phyloP scores from a whole-genome alignment of 371 early-diverging fungal genomes.

The Haplosporangium sp. region DNA sequence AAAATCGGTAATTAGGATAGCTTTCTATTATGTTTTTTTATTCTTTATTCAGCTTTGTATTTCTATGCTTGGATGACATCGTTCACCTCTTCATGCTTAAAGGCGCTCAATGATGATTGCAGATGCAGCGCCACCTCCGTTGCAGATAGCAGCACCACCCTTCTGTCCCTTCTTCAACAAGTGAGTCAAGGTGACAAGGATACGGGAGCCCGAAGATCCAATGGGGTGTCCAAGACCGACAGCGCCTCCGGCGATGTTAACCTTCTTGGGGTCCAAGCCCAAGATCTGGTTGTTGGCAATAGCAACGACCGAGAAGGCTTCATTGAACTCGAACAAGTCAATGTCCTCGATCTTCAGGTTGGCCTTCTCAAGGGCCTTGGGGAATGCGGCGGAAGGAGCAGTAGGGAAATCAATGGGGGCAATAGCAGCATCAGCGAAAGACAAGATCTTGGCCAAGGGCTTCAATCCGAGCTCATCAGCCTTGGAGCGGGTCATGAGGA shows the following conservation, averaged over 20 bases:
- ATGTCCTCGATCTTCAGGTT: constrained; percentile 77
- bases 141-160: constrained; percentile 95
- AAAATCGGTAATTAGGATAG: not conserved
- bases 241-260: constrained; percentile 96
- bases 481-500: constrained; percentile 85
- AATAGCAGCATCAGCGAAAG: constrained; percentile 59
- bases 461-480: constrained; percentile 81
- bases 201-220: constrained; percentile 95
- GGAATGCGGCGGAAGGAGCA: constrained; percentile 94
- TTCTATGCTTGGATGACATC: not conserved
- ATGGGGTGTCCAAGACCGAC: constrained; percentile 98
- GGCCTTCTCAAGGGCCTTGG: constrained; percentile 91
- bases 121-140: constrained; percentile 96
- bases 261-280: constrained; percentile 75
- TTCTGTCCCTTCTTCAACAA: constrained; percentile 84
- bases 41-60: no score
- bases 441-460: constrained; percentile 76
- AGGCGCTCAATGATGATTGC: constrained; percentile 87
- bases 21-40: constrained; percentile 3
- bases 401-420: constrained; percentile 94
- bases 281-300: constrained; percentile 91
- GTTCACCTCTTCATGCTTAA: constrained; percentile 36
- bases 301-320: constrained; percentile 97
- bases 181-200: constrained; percentile 86
- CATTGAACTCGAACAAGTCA: constrained; percentile 94